Evolutionary conservation across 2,329 filamentous ascomycete species (phyloP), one percentile per base, ranked within the genome.

Genomic region (Sporothrix pallida): DNA sequence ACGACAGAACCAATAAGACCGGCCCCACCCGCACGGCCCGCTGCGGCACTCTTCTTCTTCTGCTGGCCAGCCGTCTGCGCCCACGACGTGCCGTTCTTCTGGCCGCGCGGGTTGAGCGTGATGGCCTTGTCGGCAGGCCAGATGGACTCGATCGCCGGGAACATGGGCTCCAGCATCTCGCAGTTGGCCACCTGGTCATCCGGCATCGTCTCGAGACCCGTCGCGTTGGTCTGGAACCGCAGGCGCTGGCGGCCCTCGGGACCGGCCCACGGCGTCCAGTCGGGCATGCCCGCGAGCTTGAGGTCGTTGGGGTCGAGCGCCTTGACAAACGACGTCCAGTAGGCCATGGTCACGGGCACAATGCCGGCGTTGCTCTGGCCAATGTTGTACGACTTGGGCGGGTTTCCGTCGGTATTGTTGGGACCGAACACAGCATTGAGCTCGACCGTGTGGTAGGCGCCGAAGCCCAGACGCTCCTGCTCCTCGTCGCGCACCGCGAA

Each of bases 261-360:
- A 1, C 75, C 79, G 72, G 77, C 78, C 78, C 84, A 89, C 13
- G 80, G 79, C 74, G 82, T 80, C 89, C 89, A 91, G 72, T 80
- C 80, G 4, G 87, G 87, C 63, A 82, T 83, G 0, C 83, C 84
- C 0, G 75, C 58, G 13, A 73, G 60, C 67, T 81, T 76, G 13
- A 87, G 83, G 73, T 84, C 81, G 17, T 93, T 94, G 0, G 92
- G 92, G 79, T 94, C 85, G 58, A 89, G 85, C 0, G 83, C 84
- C 26, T 87, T 83, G 75, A 94, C 88, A 79, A 94, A 94, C 75
- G 89, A 92, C 1, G 89, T 88, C 91, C 91, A 94, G 80, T 93
- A 94, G 0, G 85, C 86, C 78, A 93, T 90, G 52, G 92, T 86
- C 0, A 91, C 80, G 0, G 87, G 84, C 0, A 91, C 84, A 12